Evolutionary conservation across 345 rosid genomes (phyloP).

Genomic region (Eucalyptus pauciflora): DNA sequence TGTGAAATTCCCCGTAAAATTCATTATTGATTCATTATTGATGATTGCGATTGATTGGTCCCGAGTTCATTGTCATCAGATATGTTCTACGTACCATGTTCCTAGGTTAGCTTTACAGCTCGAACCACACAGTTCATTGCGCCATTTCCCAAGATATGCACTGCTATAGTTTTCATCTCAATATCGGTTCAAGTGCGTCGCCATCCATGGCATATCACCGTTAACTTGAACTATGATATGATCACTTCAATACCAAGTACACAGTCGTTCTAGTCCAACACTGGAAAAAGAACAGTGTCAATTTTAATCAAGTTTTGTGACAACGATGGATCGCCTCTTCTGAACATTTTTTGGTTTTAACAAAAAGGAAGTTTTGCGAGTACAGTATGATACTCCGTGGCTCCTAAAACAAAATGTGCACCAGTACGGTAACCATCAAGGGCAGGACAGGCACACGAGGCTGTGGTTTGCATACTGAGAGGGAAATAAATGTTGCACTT

Average conservation of each 20-base stretch:
- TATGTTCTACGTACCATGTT: neutral
- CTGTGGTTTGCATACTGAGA: neutral
- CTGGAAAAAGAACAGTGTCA: neutral
- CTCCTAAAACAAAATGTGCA: neutral
- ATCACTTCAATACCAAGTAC: neutral
- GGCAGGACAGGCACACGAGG: neutral
- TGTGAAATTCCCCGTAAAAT: neutral
- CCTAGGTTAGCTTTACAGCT: neutral
- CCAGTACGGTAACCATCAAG: neutral
- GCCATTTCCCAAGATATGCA: neutral
- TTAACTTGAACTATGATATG: neutral
- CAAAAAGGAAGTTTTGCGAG: neutral
- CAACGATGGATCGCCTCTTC: neutral
- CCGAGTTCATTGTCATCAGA: rapidly evolving
- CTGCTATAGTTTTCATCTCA: neutral
- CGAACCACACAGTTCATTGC: neutral
- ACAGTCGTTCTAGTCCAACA: neutral
- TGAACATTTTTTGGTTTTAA: neutral
- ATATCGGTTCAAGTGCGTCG: neutral
- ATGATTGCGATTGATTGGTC: neutral
- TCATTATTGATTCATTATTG: neutral
- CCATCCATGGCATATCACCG: neutral
- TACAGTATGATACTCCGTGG: neutral
- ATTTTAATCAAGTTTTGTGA: neutral
- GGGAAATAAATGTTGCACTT: neutral